These are phyloP conservation scores for Neocallimastix lanati DNA, from an alignment of 192 early-diverging fungal species.

Conservation along the genomic window DNA sequence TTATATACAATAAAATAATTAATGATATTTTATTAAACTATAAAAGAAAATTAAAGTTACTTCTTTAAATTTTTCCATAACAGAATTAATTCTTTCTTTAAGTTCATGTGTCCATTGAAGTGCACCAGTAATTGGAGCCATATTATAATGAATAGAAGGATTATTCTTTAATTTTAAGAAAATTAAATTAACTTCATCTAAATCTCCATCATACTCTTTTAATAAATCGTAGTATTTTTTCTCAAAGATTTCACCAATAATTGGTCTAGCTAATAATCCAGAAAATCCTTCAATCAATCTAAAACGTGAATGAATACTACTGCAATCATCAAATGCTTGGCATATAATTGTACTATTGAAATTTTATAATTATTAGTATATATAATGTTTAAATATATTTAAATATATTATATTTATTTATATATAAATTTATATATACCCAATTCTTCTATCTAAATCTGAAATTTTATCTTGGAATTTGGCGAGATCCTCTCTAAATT, in stretches of 20 bases:
- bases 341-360: slow-evolving; percentile 26
- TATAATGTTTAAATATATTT: too few relatives aligned
- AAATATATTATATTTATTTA: too few relatives aligned
- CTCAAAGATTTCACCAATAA: slow-evolving; percentile 38
- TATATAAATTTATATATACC: slow-evolving; percentile 4
- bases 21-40: too few relatives aligned
- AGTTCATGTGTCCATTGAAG: slow-evolving; percentile 40
- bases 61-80: slow-evolving; percentile 40
- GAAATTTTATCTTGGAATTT: slow-evolving; percentile 33
- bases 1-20: too few relatives aligned
- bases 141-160: slow-evolving; percentile 46
- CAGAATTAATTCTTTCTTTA: slow-evolving; percentile 33
- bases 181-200: slow-evolving; percentile 30
- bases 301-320: slow-evolving; percentile 33
- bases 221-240: slow-evolving; percentile 37
- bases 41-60: slow-evolving; percentile 9
- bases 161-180: slow-evolving; percentile 26
- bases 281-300: slow-evolving; percentile 40
- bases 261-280: slow-evolving; percentile 27
- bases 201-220: slow-evolving; percentile 27
- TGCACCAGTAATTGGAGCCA: slow-evolving; percentile 44
- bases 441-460: slow-evolving; percentile 38
- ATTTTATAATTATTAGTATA: slow-evolving; percentile 1
- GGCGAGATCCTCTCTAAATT: slow-evolving; percentile 31
- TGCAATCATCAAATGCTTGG: slow-evolving; percentile 44